A percentile compares a stretch with the other conserved stretches of the same genome.
Evolutionary conservation across 495 filamentous ascomycete species (phyloP).

Genomic region (Articulospora tetracladia): DNA sequence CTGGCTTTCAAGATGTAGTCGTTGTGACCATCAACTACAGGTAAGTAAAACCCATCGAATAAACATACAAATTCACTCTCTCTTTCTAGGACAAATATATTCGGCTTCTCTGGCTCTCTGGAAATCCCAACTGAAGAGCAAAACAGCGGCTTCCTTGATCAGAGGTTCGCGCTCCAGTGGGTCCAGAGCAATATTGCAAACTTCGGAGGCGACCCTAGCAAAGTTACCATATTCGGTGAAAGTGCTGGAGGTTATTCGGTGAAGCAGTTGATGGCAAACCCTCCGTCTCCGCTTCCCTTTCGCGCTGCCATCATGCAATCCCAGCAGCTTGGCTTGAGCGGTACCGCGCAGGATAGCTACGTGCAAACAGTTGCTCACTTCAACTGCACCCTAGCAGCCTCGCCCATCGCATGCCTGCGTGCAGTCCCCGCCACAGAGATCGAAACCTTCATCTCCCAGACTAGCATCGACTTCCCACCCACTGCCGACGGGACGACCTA

Average conservation of each 20-base stretch:
- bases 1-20: neutral
- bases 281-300: constrained; percentile 1
- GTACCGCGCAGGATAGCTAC: neutral
- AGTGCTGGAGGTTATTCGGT: neutral
- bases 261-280: neutral
- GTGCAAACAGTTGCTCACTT: neutral
- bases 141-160: constrained; percentile 2
- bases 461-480: neutral
- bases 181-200: neutral
- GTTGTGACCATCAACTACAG: constrained; percentile 11
- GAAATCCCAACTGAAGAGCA: neutral
- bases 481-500: neutral
- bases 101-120: constrained; percentile 9
- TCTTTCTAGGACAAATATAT: neutral
- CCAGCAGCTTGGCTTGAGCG: neutral
- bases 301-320: constrained; percentile 12
- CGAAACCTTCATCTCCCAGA: neutral
- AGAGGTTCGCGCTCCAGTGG: neutral
- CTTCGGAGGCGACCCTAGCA: neutral
- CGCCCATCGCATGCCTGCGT: neutral
- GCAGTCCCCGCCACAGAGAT: neutral
- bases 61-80: neutral
- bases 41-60: neutral
- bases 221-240: neutral
- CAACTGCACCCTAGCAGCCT: neutral